A percentile compares a stretch with the other conserved stretches of the same genome.
These are phyloP conservation scores for Diplodia seriata DNA, from an alignment of 2,329 filamentous ascomycete species.

Conservation along the genomic window DNA sequence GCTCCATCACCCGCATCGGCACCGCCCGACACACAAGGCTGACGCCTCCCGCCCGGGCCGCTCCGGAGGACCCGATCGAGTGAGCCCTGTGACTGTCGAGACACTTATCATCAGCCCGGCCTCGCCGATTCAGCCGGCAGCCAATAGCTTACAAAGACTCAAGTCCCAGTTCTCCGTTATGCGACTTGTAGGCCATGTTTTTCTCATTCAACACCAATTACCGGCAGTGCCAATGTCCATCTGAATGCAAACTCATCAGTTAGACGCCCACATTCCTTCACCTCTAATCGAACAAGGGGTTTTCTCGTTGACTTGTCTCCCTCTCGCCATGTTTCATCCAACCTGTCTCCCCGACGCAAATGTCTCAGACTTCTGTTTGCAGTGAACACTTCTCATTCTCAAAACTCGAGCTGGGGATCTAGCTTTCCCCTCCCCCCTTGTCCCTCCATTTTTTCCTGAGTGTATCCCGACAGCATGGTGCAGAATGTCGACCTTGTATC, in stretches of 20 bases:
- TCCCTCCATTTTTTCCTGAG: neutral
- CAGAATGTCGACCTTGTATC: neutral
- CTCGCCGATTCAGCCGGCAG: too few relatives aligned
- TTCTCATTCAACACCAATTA: too few relatives aligned
- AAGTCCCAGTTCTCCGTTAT: too few relatives aligned
- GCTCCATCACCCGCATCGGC: neutral
- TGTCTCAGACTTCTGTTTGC: constrained; percentile 26
- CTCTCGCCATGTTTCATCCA: neutral
- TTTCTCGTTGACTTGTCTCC: neutral
- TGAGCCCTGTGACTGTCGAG: neutral
- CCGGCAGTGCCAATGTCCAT: too few relatives aligned
- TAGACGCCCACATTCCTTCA: neutral
- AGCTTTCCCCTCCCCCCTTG: neutral
- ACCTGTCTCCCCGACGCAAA: neutral
- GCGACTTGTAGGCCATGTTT: too few relatives aligned
- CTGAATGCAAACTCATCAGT: neutral
- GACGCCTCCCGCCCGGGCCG: neutral
- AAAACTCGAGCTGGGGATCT: neutral
- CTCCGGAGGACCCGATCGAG: neutral
- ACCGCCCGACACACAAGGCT: neutral
- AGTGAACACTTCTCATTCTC: neutral
- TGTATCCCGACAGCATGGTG: neutral
- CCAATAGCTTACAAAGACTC: too few relatives aligned
- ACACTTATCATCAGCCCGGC: neutral
- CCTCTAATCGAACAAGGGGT: neutral